Evolutionary conservation across 345 rosid species (phyloP).

Genomic region (Lagerstroemia speciosa): DNA sequence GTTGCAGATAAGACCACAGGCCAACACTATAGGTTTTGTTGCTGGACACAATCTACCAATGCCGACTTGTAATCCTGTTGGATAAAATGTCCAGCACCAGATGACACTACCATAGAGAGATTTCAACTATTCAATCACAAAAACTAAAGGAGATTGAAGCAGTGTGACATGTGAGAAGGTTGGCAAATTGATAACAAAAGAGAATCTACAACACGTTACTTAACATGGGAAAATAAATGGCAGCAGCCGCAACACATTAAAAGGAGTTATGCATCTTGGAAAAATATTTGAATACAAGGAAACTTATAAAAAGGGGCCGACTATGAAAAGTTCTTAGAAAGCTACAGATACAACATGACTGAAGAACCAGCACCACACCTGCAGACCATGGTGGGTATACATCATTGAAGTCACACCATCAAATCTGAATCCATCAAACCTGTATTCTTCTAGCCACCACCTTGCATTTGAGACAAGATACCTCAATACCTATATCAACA

Average conservation of each 20-base stretch:
- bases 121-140: too few species aligned
- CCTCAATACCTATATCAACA: conserved; percentile 57
- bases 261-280: too few species aligned
- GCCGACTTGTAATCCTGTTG: background rate
- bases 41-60: background rate
- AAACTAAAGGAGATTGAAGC: too few species aligned
- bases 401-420: conserved; percentile 99
- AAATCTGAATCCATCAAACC: conserved; percentile 94
- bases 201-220: background rate
- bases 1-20: background rate
- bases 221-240: background rate
- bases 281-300: too few species aligned
- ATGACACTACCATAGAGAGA: background rate
- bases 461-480: conserved; percentile 91
- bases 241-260: too few species aligned
- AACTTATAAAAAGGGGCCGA: background rate
- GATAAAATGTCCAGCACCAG: background rate
- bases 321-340: too few species aligned
- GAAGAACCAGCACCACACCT: conserved; percentile 29
- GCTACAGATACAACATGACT: background rate
- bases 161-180: too few species aligned
- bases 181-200: background rate
- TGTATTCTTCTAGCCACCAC: conserved; percentile 98
- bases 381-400: conserved; percentile 93
- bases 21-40: background rate